These are phyloP conservation scores for Ascosphaera acerosa DNA, from an alignment of 2,329 filamentous ascomycete species.

Conservation along the genomic window DNA sequence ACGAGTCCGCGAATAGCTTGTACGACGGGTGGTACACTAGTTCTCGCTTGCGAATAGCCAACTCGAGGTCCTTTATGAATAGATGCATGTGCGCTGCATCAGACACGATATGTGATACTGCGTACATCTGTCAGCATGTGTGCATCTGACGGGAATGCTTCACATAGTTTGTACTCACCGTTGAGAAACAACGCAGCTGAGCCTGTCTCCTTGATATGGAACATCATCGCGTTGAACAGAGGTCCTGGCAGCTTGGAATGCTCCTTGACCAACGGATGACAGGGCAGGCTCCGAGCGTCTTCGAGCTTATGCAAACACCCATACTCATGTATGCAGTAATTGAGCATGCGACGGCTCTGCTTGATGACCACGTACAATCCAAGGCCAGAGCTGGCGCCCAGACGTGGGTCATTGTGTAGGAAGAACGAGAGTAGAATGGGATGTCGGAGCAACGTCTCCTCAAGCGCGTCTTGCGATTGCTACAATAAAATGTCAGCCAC, in stretches of 20 bases:
- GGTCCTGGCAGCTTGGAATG: background rate
- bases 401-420: background rate
- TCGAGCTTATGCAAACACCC: background rate
- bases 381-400: background rate
- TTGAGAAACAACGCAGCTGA: background rate
- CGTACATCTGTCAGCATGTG: background rate
- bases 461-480: background rate
- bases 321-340: background rate
- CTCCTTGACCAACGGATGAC: background rate
- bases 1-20: background rate
- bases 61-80: background rate
- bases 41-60: background rate
- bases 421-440: background rate
- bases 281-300: background rate
- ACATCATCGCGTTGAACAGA: background rate
- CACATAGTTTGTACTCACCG: too few species aligned
- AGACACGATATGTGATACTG: background rate
- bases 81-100: background rate
- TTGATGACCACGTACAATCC: background rate
- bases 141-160: too few species aligned
- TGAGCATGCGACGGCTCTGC: background rate
- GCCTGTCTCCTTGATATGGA: background rate
- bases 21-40: background rate
- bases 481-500: too few species aligned
- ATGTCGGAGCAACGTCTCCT: background rate